Evolutionary conservation across 345 rosid genomes (phyloP), one percentile per base, ranked within the genome.

Genomic region (Eucalyptus marginata): DNA sequence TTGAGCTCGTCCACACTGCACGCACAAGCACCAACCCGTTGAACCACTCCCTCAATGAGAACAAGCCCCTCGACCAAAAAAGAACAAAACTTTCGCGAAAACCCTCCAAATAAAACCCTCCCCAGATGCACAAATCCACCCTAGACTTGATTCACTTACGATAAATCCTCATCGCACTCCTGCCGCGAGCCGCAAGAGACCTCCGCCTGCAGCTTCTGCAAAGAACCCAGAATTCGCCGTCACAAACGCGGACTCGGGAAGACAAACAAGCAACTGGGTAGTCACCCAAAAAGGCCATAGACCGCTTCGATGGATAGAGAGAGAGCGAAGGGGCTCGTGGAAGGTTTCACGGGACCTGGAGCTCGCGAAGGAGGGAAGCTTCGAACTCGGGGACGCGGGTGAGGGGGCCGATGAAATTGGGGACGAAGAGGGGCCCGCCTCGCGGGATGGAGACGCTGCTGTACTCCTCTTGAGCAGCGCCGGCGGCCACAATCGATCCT

Each of bases 1-100:
- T 90, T 94, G 36, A 96, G 94, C 85, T 95, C 96, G 83, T 95
- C 96, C 64, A 95, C 94, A 86, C 95, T 94, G 91, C 68, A 90
- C 40, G 16, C 68, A 87, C 40, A 25, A 52, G 43, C 66, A 86
- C 33, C 64, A 91, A 80, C 24, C 80, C 14, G 2, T 52, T 18
- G 18, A 88, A 76, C 83, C 83, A 10, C 47, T 36, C 47, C 83
- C 83, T 20, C 83, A 76, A 36, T 76, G 83, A 76, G 47, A 76
- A 76, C 47, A 76, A 36, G 29, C 83, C 83, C 4, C 43, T 76
- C 27, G 47, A 71, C 44, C 24, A 27, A 71, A 64, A 81, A 49
- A 44, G n/a, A 46, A 76, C 33, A 54, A 47, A 79, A 40, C 40
- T 13, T 17, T 14, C 10, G 40, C 29, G 2, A 20, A 25, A 62